phyloP scores from a whole-genome alignment of 2,329 filamentous ascomycete species.

The Colletotrichum tropicicola region DNA sequence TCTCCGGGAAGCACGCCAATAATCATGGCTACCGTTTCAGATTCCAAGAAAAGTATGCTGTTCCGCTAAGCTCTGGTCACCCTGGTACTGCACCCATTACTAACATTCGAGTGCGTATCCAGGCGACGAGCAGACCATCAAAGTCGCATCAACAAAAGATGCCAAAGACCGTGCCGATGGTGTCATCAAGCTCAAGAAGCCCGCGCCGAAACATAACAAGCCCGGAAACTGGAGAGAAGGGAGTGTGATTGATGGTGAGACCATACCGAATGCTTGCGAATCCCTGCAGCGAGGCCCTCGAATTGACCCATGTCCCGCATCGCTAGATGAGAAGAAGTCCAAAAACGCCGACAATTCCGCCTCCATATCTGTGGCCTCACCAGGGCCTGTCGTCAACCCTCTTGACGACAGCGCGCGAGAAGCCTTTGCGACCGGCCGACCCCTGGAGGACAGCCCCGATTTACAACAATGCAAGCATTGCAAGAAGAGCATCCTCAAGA shows the following conservation, averaged over 20 bases:
- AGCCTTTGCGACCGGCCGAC: constrained; percentile 83
- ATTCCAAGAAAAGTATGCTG: constrained; percentile 28
- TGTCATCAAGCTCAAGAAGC: constrained; percentile 70
- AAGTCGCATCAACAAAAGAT: constrained; percentile 68
- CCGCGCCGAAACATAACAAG: constrained; percentile 68
- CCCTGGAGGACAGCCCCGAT: constrained; percentile 82
- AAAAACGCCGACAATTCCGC: constrained; percentile 53
- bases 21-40: constrained; percentile 29
- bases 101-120: constrained; percentile 11
- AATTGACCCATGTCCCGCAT: not conserved
- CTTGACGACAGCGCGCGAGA: constrained; percentile 81
- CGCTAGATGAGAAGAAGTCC: constrained; percentile 63
- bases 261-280: not conserved
- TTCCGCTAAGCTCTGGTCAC: no score
- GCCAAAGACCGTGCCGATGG: constrained; percentile 54
- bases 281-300: not conserved
- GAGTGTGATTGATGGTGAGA: constrained; percentile 68
- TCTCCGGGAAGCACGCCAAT: not conserved
- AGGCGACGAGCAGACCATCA: constrained; percentile 69
- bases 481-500: constrained; percentile 85
- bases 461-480: constrained; percentile 92
- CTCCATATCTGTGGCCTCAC: constrained; percentile 50
- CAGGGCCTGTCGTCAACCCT: constrained; percentile 68
- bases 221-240: constrained; percentile 78
- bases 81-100: not conserved